A percentile compares a stretch with the other conserved stretches of the same genome.
Conservation (phyloP, 2,329 filamentous ascomycete species). For the Cephalotrichum gorgonifer region DNA sequence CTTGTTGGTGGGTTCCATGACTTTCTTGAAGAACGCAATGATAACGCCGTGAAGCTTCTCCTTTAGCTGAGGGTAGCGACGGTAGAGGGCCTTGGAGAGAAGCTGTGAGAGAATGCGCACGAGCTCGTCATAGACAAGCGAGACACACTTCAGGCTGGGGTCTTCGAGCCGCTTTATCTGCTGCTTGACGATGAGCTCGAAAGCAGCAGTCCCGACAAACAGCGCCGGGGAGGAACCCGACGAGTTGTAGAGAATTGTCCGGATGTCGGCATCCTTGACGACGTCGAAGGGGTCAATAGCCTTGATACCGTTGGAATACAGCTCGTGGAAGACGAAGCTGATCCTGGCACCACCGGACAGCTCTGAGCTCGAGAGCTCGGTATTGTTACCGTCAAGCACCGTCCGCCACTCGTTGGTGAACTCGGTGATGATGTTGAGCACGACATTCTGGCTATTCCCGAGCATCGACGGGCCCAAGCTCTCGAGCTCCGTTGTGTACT, state of each 20-base stretch:
- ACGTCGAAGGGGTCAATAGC: slow-evolving; percentile 95
- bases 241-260: slow-evolving; percentile 95
- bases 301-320: slow-evolving; percentile 96
- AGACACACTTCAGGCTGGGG: slow-evolving; percentile 93
- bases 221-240: slow-evolving; percentile 95
- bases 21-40: slow-evolving; percentile 93
- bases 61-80: slow-evolving; percentile 87
- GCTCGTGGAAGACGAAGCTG: slow-evolving; percentile 97
- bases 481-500: slow-evolving; percentile 74
- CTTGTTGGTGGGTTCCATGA: slow-evolving; percentile 97
- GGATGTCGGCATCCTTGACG: slow-evolving; percentile 95
- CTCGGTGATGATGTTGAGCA: slow-evolving; percentile 97
- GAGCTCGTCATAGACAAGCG: slow-evolving; percentile 91
- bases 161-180: slow-evolving; percentile 96
- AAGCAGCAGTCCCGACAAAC: slow-evolving; percentile 96
- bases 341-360: slow-evolving; percentile 95
- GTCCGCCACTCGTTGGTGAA: slow-evolving; percentile 97
- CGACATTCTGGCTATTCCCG: slow-evolving; percentile 90
- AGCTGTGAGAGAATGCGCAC: slow-evolving; percentile 90
- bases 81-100: slow-evolving; percentile 79
- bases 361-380: slow-evolving; percentile 87
- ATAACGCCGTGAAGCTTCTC: slow-evolving; percentile 94
- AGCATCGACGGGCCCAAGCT: slow-evolving; percentile 88
- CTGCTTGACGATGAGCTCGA: slow-evolving; percentile 96
- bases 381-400: slow-evolving; percentile 92